phyloP scores from a whole-genome alignment of 192 early-diverging fungal genomes.

The Piromyces sp. region DNA sequence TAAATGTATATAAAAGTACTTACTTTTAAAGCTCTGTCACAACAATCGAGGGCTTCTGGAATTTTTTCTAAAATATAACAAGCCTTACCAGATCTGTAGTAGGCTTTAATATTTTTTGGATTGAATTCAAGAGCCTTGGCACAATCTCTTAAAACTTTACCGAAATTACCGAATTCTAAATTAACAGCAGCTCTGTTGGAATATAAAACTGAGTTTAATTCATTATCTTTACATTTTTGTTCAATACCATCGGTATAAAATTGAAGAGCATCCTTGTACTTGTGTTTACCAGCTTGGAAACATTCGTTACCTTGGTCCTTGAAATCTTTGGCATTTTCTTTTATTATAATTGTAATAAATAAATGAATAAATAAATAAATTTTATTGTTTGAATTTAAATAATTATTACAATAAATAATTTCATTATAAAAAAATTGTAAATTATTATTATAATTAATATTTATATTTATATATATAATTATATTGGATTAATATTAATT shows the following conservation, averaged over 20 bases:
- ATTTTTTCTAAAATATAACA: slow-evolving; percentile 59
- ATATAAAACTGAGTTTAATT: slow-evolving; percentile 61
- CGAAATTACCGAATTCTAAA: slow-evolving; percentile 64
- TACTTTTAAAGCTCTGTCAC: slow-evolving; percentile 48
- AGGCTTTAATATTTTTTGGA: slow-evolving; percentile 75
- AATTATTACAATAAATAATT: no score
- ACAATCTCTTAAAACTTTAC: slow-evolving; percentile 78
- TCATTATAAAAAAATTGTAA: no score
- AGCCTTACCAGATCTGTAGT: slow-evolving; percentile 76
- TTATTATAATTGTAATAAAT: no score
- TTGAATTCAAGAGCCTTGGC: slow-evolving; percentile 59
- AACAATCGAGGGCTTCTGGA: slow-evolving; percentile 72
- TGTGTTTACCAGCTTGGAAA: slow-evolving; percentile 48
- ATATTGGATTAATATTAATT: no score
- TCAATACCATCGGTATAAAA: slow-evolving; percentile 79
- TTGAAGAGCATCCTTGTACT: slow-evolving; percentile 56
- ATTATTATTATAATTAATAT: no score
- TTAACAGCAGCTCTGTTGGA: slow-evolving; percentile 85
- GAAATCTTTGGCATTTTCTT: slow-evolving; percentile 76
- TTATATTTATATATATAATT: no score
- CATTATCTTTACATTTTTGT: slow-evolving; percentile 40
- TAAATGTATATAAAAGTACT: no score
- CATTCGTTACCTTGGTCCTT: slow-evolving; percentile 91
- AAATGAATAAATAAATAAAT: no score
- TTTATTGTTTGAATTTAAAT: no score